Conservation (phyloP, 257 asterid genomes). For the Solanum pennellii region DNA sequence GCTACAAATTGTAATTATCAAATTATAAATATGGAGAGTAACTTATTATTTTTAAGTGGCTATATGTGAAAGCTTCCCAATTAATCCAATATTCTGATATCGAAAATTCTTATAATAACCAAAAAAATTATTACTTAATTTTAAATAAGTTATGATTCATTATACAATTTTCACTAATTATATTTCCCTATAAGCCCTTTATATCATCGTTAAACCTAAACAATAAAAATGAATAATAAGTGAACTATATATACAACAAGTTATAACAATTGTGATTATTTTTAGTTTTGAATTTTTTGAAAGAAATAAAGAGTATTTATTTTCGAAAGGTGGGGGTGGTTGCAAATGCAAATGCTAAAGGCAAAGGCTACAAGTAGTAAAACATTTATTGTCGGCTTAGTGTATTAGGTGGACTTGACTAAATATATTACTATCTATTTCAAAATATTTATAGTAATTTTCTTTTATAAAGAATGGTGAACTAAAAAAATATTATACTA, state of each 20-base stretch:
- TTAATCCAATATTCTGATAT: background rate
- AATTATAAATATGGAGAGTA: too few relatives aligned
- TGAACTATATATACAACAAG: too few relatives aligned
- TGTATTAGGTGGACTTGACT: constrained; percentile 46
- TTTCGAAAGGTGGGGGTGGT: constrained; percentile 48
- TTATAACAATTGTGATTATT: background rate
- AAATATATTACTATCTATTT: background rate
- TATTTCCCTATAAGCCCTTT: background rate
- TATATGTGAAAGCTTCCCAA: too few relatives aligned
- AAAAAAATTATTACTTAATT: background rate
- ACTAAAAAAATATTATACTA: too few relatives aligned
- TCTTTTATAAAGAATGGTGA: background rate
- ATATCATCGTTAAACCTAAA: background rate
- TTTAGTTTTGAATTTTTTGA: background rate
- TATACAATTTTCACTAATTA: background rate
- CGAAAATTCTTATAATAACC: background rate
- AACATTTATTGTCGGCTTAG: constrained; percentile 41
- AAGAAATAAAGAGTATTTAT: background rate
- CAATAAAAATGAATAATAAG: background rate
- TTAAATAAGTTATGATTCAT: too few relatives aligned
- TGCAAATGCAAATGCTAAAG: constrained; percentile 13
- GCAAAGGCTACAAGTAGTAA: constrained; percentile 19
- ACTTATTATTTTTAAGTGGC: too few relatives aligned
- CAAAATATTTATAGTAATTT: background rate
- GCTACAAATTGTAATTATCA: too few relatives aligned